Percentiles rank a stretch among this genome's conserved stretches.
Evolutionary conservation across 2,329 filamentous ascomycete species (phyloP).

Genomic region (Stagonosporopsis cucurbitacearum): DNA sequence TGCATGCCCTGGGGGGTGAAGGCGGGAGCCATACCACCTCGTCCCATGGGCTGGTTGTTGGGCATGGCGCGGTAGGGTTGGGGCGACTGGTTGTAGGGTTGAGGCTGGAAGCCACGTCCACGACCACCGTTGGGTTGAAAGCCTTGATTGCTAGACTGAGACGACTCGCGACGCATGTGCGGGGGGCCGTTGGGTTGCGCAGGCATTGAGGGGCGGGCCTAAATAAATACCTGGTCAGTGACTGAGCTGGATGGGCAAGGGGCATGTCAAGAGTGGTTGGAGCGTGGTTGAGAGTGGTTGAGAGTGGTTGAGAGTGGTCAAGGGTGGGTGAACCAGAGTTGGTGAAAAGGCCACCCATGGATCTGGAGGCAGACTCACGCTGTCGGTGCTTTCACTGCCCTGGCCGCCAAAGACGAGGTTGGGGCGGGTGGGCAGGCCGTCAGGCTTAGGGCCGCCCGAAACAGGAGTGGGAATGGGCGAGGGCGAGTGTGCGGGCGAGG

Average conservation of each 20-base stretch:
- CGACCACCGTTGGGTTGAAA: constrained; percentile 54
- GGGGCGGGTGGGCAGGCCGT: constrained; percentile 72
- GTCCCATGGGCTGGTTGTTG: constrained; percentile 59
- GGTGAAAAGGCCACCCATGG: constrained; percentile 19
- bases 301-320: no score
- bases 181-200: constrained; percentile 57
- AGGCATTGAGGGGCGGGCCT: constrained; percentile 72
- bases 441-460: constrained; percentile 83
- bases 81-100: constrained; percentile 62
- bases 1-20: constrained; percentile 60
- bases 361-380: constrained; percentile 64
- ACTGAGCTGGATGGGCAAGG: no score
- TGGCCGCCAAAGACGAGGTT: constrained; percentile 83
- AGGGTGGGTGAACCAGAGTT: constrained; percentile 21
- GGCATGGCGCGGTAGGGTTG: constrained; percentile 60
- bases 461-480: constrained; percentile 91
- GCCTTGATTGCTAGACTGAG: constrained; percentile 70
- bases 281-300: no score
- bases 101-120: constrained; percentile 57
- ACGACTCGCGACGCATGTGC: constrained; percentile 86
- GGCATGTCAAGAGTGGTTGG: no score
- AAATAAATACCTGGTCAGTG: constrained; percentile 40
- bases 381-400: constrained; percentile 71
- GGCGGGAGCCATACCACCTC: constrained; percentile 59
- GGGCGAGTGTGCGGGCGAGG: constrained; percentile 86